Evolutionary conservation across 495 filamentous ascomycete genomes (phyloP), one percentile per base, ranked within the genome.

Genomic region (Filosporella fistucella): DNA sequence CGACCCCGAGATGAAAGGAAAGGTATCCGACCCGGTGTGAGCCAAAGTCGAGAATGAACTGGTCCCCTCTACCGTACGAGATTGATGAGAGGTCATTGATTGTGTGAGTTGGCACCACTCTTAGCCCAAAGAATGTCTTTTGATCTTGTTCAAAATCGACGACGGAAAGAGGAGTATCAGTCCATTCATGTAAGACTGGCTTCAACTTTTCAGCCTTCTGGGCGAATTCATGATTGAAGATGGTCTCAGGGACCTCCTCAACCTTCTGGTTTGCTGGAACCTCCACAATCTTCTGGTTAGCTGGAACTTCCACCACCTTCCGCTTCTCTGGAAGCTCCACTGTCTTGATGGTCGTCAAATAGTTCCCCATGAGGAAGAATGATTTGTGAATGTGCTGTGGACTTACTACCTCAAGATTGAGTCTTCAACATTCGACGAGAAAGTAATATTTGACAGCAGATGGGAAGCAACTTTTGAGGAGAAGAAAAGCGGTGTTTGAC

Each of bases 11-110:
- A 42, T 59, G 20, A 36, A 64, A 64, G 20, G 61, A 62, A 5
- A 62, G 34, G 35, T 58, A 60, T 4, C 61, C 59, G 7, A 59
- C 60, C 11, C 48, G 43, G 44, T 64, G 59, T 6, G 43, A 48
- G n/a, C 52, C 59, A 39, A 64, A 62, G 25, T 64, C 61, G 0
- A 64, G 34, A 20, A 62, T 58, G 6, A 62, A 47, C 22, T 60
- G 37, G 11, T 60, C 56, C 11, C 54, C 59, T 33, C 50, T 62
- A 0, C 51, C 59, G 34, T 51, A 58, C 10, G 52, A 52, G 6
- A 42, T 18, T 12, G 23, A 37, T 9, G 50, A 38, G 2, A 63
- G 25, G 21, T 56, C 24, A 18, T 56, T 24, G 21, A 58, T 43
- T 2, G 47, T 46, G 21, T 58, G 42, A n/a, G 35, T 45, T 1